Evolutionary conservation across 805 yeast genomes (phyloP).

Genomic region (Wickerhamiella nectarea): DNA sequence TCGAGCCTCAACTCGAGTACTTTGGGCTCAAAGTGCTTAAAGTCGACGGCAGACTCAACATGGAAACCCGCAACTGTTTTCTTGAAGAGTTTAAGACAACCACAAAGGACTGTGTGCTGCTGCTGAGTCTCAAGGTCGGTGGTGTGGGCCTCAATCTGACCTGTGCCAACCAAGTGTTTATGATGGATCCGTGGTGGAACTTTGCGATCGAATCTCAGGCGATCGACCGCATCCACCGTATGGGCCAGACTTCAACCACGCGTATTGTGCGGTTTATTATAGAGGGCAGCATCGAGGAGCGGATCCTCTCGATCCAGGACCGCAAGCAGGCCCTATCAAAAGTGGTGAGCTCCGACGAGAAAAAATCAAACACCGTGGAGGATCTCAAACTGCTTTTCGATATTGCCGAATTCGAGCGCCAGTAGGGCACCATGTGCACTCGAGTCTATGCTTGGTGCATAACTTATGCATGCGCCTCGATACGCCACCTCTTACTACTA

Average conservation of each 20-base stretch:
- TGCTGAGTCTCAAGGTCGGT: constrained; percentile 78
- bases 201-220: constrained; percentile 87
- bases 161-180: constrained; percentile 66
- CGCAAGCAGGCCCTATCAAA: constrained; percentile 37
- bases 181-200: constrained; percentile 98
- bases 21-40: constrained; percentile 44
- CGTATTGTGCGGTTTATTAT: constrained; percentile 69
- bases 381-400: constrained; percentile 27
- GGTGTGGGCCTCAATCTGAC: constrained; percentile 88
- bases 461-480: background rate
- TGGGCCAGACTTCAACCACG: constrained; percentile 68
- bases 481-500: background rate
- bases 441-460: background rate
- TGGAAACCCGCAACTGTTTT: constrained; percentile 50
- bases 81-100: constrained; percentile 39
- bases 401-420: constrained; percentile 6
- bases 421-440: background rate
- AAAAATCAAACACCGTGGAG: constrained; percentile 25
- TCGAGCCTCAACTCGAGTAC: constrained; percentile 44
- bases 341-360: constrained; percentile 27
- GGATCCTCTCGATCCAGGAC: constrained; percentile 79
- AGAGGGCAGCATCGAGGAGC: constrained; percentile 70
- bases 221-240: constrained; percentile 78
- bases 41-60: constrained; percentile 68
- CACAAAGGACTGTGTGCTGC: constrained; percentile 34